Percentiles rank a stretch among this genome's conserved stretches.
Evolutionary conservation across 1,139 yeast genomes (phyloP).

Genomic region (Arxiozyma heterogenica): DNA sequence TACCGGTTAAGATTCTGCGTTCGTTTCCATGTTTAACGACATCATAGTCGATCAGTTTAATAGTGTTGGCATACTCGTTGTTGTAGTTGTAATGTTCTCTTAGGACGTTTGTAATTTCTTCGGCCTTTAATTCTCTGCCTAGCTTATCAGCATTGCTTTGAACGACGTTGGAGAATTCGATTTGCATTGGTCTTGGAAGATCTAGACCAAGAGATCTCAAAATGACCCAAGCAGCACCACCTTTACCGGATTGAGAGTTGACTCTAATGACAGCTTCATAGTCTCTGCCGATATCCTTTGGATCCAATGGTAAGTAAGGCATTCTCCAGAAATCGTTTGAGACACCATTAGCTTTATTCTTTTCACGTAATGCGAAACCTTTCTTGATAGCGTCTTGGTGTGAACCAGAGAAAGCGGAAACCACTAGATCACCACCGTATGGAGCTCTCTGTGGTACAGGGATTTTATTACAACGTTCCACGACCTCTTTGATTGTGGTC

Average conservation of each 20-base stretch:
- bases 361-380: slow-evolving; percentile 64
- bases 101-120: slow-evolving; percentile 71
- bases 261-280: slow-evolving; percentile 97
- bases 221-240: slow-evolving; percentile 98
- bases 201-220: slow-evolving; percentile 81
- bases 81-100: slow-evolving; percentile 60
- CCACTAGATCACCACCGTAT: slow-evolving; percentile 93
- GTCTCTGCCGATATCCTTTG: slow-evolving; percentile 90
- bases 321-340: slow-evolving; percentile 52
- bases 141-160: slow-evolving; percentile 71
- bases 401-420: slow-evolving; percentile 95
- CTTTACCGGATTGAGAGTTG: slow-evolving; percentile 96
- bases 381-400: slow-evolving; percentile 98
- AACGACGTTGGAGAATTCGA: slow-evolving; percentile 77
- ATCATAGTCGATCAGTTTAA: slow-evolving; percentile 44
- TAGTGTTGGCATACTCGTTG: slow-evolving; percentile 29
- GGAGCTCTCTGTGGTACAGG: slow-evolving; percentile 94
- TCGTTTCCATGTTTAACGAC: slow-evolving; percentile 35
- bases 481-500: slow-evolving; percentile 70
- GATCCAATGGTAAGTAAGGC: slow-evolving; percentile 94
- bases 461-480: slow-evolving; percentile 89
- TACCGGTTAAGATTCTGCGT: slow-evolving; percentile 44
- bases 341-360: slow-evolving; percentile 37
- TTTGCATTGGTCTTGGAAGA: slow-evolving; percentile 85
- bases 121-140: slow-evolving; percentile 76